Percentiles rank a stretch among this genome's conserved stretches.
phyloP scores from a whole-genome alignment of 164 flowering plant species.

The Litsea cubeba region DNA sequence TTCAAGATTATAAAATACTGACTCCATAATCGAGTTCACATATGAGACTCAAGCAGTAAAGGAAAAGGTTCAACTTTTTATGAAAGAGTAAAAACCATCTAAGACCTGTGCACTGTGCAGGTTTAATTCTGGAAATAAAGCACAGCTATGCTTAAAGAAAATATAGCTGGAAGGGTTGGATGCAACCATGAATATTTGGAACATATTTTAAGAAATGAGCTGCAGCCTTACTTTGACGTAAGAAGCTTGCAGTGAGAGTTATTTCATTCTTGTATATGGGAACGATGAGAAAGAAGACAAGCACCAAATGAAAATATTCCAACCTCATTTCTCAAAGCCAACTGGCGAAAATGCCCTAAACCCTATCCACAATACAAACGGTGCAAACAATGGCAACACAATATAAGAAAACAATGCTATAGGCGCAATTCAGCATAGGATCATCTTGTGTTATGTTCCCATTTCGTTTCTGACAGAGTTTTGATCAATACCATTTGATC shows the following conservation, averaged over 20 bases:
- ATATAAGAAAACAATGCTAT: not conserved
- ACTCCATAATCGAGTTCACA: not conserved
- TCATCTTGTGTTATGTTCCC: too few species aligned
- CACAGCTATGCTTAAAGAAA: not conserved
- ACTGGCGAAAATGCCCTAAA: not conserved
- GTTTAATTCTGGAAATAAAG: not conserved
- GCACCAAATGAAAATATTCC: not conserved
- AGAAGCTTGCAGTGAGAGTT: not conserved
- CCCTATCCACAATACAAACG: not conserved
- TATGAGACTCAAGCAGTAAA: not conserved
- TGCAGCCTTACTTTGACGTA: not conserved
- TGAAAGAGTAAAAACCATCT: not conserved
- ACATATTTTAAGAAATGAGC: not conserved
- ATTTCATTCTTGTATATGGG: not conserved
- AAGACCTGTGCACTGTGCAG: not conserved
- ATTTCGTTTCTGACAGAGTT: too few species aligned
- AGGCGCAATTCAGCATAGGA: too few species aligned
- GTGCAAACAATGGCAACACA: not conserved
- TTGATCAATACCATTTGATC: too few species aligned
- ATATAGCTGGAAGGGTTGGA: not conserved
- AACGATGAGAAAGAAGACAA: not conserved
- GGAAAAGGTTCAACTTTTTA: too few species aligned
- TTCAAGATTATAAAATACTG: too few species aligned
- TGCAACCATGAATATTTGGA: not conserved
- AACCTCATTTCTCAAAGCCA: not conserved